These are phyloP conservation scores for Nitzschia putrida DNA, from an alignment of 108 stramenopile species.

Conservation along the genomic window DNA sequence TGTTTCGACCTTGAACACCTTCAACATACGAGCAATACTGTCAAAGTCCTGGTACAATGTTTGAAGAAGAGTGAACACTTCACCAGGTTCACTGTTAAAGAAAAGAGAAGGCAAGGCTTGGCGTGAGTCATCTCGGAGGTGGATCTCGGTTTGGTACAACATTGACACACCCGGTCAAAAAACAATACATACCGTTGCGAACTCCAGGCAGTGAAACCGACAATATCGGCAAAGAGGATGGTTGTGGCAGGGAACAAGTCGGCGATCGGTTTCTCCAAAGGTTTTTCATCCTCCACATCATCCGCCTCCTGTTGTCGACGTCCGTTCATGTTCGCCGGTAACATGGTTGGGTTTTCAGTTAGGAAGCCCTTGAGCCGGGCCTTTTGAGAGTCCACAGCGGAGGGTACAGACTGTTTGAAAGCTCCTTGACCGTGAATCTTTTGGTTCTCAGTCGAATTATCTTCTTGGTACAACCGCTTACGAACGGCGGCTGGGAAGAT, in stretches of 20 bases:
- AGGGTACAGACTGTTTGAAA: conserved; percentile 17
- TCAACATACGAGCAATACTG: conserved; percentile 6
- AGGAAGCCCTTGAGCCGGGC: conserved; percentile 15
- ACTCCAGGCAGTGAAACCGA: conserved; percentile 20
- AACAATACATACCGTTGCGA: conserved; percentile 11
- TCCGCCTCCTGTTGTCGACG: background rate
- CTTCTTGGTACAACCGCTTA: conserved; percentile 24
- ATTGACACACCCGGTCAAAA: no score
- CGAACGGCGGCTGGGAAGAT: conserved; percentile 30
- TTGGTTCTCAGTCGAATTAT: conserved; percentile 5
- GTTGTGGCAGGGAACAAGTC: conserved; percentile 20
- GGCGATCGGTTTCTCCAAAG: conserved; percentile 11
- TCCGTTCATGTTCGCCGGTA: background rate
- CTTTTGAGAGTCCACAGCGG: conserved; percentile 15
- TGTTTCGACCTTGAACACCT: conserved; percentile 27
- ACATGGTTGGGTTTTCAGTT: background rate
- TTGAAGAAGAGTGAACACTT: conserved; percentile 20
- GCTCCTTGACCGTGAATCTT: conserved; percentile 6
- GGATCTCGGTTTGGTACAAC: no score
- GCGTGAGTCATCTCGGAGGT: no score
- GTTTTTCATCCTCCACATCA: background rate
- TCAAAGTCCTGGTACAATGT: conserved; percentile 16
- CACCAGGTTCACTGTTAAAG: conserved; percentile 12
- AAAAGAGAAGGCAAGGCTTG: background rate
- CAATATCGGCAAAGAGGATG: conserved; percentile 23